Conservation (phyloP, 129 eudicot species). For the Helianthus annuus region DNA sequence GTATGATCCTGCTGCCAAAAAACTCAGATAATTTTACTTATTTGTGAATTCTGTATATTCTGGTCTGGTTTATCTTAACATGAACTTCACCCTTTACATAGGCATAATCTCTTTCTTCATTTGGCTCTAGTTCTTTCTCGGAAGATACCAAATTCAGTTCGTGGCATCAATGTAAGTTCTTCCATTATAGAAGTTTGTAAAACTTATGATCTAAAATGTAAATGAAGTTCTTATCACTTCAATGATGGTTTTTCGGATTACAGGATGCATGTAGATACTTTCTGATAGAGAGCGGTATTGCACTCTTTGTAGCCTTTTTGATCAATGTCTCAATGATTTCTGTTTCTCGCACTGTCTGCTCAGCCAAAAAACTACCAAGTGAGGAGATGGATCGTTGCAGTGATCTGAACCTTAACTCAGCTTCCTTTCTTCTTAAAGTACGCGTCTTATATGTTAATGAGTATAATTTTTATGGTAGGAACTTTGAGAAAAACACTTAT, state of each 20-base stretch:
- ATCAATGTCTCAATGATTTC: conserved; percentile 56
- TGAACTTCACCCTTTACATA: conserved; percentile 9
- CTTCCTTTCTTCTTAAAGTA: conserved; percentile 56
- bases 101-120: conserved; percentile 65
- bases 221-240: neutral
- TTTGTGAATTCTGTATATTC: neutral
- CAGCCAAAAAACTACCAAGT: conserved; percentile 28
- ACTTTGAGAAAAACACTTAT: conserved; percentile 9
- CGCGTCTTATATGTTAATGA: neutral
- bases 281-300: conserved; percentile 62
- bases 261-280: conserved; percentile 68
- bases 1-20: conserved; percentile 27
- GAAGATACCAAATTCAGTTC: conserved; percentile 44
- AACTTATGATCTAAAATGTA: neutral
- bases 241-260: conserved; percentile 9
- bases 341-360: conserved; percentile 64
- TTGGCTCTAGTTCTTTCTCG: conserved; percentile 59
- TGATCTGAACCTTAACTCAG: conserved; percentile 52
- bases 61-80: neutral
- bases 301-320: conserved; percentile 58
- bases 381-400: conserved; percentile 33
- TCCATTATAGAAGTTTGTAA: neutral
- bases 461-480: neutral
- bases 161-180: conserved; percentile 44
- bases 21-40: neutral